Base-by-base conservation (phyloP, 305 asterid species). In the Ajuga reptans region DNA sequence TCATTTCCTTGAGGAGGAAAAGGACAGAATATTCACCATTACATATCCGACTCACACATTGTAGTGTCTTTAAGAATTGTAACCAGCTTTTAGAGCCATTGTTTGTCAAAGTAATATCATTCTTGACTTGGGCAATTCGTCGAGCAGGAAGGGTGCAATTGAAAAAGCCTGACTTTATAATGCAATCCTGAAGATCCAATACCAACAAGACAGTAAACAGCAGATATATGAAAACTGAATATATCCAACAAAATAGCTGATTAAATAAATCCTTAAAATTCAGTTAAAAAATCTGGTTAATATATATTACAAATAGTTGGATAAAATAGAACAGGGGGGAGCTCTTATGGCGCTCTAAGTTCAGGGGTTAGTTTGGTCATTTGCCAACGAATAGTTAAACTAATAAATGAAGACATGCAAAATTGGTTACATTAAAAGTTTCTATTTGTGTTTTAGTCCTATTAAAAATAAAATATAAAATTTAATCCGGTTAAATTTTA, bases 1-100 rank as follows among this genome's bases (percentile, higher is more conserved):
- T 77, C 90, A 83, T 85, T 60, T 21, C 67, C 50, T 64, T 17
- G n/a, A 10, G 53, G 39, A 54, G 60, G 41, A 56, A 67, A 56
- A 73, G 9, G 57, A 45, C 14, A 4, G 18, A n/a, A 61, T 16
- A 18, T 42, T 63, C 55, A 62, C 61, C 51, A 51, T 67, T 9
- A 67, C 75, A 46, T 52, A 4, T 49, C 64, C 36, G 36, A 45
- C 15, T 36, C 47, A 33, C 46, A 50, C n/a, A 51, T 3, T 6
- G 6, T 41, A 45, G 18, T 61, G 52, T 21, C 27, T 21, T 33
- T 1, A 3, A 27, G 31, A 27, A 27, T 1, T 27, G 2, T 27
- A 27, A 27, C 31, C 31, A 3, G 31, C 31, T 3, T 27, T 27
- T 27, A 27, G 36, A 3, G 36, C 6, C 36, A 31, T 31, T 3